A percentile compares a stretch with the other conserved stretches of the same genome.
Evolutionary conservation across 768 basidiomycete genomes (phyloP).

Genomic region (Russula foetens): DNA sequence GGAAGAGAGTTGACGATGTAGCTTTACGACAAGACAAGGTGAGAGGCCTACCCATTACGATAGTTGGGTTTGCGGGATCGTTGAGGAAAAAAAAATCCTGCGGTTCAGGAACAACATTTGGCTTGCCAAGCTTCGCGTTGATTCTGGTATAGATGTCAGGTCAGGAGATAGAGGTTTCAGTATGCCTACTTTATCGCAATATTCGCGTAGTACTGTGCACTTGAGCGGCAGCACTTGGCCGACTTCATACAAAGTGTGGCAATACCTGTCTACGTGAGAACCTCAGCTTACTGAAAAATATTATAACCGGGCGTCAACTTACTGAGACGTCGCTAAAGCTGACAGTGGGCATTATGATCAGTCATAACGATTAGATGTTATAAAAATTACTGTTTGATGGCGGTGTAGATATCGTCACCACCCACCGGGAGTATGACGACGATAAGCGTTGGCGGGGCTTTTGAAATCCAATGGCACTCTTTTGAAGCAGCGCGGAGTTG

Average conservation of each 20-base stretch:
- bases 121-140: conserved; percentile 78
- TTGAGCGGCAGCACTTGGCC: conserved; percentile 53
- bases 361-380: conserved; percentile 16
- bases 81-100: conserved; percentile 52
- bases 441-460: conserved; percentile 22
- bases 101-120: conserved; percentile 68
- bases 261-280: conserved; percentile 42
- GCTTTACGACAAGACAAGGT: conserved; percentile 18
- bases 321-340: conserved; percentile 9
- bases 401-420: conserved; percentile 65
- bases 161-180: background rate
- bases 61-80: conserved; percentile 64
- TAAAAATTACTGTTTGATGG: conserved; percentile 63
- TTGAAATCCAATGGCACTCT: conserved; percentile 34
- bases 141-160: conserved; percentile 38
- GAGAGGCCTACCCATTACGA: conserved; percentile 54
- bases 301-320: background rate
- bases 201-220: conserved; percentile 71
- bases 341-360: background rate
- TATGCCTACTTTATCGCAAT: conserved; percentile 63
- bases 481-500: conserved; percentile 44
- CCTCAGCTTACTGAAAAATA: conserved; percentile 22
- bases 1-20: background rate
- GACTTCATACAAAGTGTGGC: conserved; percentile 72
- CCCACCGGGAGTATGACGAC: conserved; percentile 24